Base-by-base conservation (phyloP, 1,284 basidiomycete genomes). In the Stygiomarasmius scandens region DNA sequence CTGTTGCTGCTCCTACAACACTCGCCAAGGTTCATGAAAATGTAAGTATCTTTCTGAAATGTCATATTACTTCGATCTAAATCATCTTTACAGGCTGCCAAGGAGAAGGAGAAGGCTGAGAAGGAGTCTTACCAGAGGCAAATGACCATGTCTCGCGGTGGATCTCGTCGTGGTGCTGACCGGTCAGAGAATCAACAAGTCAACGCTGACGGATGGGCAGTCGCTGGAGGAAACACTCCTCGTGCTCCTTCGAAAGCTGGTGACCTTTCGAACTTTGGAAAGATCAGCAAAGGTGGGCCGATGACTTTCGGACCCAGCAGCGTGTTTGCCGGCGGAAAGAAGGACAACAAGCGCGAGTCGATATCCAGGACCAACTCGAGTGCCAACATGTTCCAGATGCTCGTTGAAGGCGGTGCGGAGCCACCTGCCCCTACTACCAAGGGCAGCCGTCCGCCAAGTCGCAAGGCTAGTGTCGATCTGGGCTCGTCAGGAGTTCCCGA, bases 1-100 rank as follows among this genome's bases (percentile, higher is more conserved):
- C 79, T 60, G 82, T 89, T 48, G 83, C 88, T 50, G 92, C 90
- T n/a, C 92, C 96, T 16, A 84, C 91, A 54, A 96, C 95, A 3
- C 88, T 97, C 63, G 92, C 94, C 49, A 89, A 95, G 66, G 85
- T 98, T 44, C 95, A 96, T 69, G 90, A 95, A 73, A 82, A 84
- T 54, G 93, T 94, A 72, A 63, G 87, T 78, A 20, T 43, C 55
- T 52, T 23, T 45, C 25, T 45, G 19, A 14, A 38, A 12, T 25
- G 32, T 52, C 54, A 60, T 52, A 19, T 54, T 27, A 12, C 48
- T 53, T 66, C 41, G 16, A 22, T 44, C 24, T 16, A 43, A 27
- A 55, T 25, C 43, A 46, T 29, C 22, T 16, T 25, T 63, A 46
- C 55, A 80, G 79, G 78, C 77, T 65, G 77, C 75, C 19, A 80